A percentile compares a stretch with the other conserved stretches of the same genome.
phyloP scores from a whole-genome alignment of 371 early-diverging fungal species.

The Capniomyces stellatus region DNA sequence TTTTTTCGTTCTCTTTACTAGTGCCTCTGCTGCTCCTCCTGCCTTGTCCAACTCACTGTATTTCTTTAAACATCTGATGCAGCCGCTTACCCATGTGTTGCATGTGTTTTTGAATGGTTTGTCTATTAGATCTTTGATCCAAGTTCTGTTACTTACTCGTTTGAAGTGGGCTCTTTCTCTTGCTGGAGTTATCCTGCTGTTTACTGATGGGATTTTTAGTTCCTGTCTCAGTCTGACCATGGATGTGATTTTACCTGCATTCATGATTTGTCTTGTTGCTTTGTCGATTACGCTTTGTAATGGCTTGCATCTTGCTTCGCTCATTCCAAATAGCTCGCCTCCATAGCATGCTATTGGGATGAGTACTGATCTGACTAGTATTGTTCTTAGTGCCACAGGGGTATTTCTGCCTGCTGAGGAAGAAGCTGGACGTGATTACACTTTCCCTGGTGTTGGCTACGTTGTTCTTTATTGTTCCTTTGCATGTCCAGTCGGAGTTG shows the following conservation, averaged over 20 bases:
- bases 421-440: too few species aligned
- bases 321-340: constrained; percentile 1
- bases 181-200: background rate
- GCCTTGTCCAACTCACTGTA: background rate
- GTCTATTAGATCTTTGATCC: background rate
- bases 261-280: background rate
- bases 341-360: background rate
- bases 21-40: background rate
- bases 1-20: background rate
- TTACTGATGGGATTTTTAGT: background rate
- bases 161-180: background rate
- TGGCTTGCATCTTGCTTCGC: background rate
- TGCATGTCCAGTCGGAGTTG: too few species aligned
- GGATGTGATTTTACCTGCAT: background rate
- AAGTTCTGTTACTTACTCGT: background rate
- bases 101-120: background rate
- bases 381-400: background rate
- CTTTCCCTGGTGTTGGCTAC: too few species aligned
- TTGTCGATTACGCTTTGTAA: background rate
- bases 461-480: too few species aligned
- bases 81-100: background rate
- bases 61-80: background rate
- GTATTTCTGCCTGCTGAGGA: background rate
- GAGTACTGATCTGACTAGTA: background rate
- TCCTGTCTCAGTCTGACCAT: background rate